Conservation (phyloP, 1,284 basidiomycete genomes). For the Hemileccinum hortonii region DNA sequence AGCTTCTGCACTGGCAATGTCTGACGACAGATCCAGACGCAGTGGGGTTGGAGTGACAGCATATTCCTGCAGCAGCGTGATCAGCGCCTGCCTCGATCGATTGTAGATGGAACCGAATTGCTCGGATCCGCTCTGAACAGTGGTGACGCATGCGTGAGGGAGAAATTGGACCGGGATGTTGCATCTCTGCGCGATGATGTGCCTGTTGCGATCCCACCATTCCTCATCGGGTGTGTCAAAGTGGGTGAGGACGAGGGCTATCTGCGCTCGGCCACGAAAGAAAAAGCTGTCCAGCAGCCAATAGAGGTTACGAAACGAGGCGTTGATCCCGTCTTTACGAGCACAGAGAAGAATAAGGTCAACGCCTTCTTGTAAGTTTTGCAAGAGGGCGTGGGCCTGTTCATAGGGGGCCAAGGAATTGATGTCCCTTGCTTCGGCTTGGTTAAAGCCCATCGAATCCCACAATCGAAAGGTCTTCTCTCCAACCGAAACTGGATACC, state of each 20-base stretch:
- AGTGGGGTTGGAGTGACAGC: conserved; percentile 8
- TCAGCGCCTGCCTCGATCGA: conserved; percentile 21
- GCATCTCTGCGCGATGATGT: conserved; percentile 19
- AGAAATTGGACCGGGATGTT: conserved; percentile 17
- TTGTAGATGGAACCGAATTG: conserved; percentile 2
- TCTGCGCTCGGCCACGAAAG: conserved; percentile 28
- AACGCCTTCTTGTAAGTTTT: conserved; percentile 24
- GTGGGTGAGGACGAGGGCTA: conserved; percentile 40
- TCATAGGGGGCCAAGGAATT: conserved; percentile 27
- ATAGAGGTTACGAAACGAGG: conserved; percentile 28
- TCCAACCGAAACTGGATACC: conserved; percentile 24
- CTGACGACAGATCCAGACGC: conserved; percentile 17
- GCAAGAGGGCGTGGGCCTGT: conserved; percentile 27
- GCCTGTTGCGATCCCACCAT: conserved; percentile 29
- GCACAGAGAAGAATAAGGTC: conserved; percentile 28
- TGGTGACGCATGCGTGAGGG: conserved; percentile 28
- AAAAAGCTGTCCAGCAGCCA: conserved; percentile 28
- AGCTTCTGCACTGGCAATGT: not conserved
- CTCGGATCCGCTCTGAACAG: conserved; percentile 8
- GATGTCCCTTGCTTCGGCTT: conserved; percentile 15
- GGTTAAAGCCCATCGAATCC: conserved; percentile 32
- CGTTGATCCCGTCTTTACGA: conserved; percentile 24
- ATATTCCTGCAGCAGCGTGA: conserved; percentile 12
- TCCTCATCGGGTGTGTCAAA: conserved; percentile 26
- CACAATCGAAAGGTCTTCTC: conserved; percentile 30